A percentile compares a stretch with the other conserved stretches of the same genome.
phyloP scores from a whole-genome alignment of 2,329 filamentous ascomycete genomes.

The Emmonsia crescens region DNA sequence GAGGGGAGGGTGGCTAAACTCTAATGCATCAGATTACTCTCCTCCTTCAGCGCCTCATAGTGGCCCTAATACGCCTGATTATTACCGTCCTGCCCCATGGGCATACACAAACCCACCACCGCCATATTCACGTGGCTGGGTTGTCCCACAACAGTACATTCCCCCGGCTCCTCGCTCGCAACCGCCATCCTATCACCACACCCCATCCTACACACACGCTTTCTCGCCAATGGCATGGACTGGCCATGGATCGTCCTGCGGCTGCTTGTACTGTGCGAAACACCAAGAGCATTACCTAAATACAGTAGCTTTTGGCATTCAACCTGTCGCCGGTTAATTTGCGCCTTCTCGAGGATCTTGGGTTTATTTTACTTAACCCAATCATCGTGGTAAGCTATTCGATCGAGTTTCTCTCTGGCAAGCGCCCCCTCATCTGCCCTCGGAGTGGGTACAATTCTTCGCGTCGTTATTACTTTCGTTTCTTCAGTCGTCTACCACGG shows the following conservation, averaged over 20 bases:
- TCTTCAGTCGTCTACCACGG: neutral
- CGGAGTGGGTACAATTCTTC: neutral
- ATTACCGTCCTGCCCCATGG: slow-evolving; percentile 36
- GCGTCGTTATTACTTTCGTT: neutral
- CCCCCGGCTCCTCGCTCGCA: slow-evolving; percentile 31
- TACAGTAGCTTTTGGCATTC: slow-evolving; percentile 34
- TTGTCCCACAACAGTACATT: slow-evolving; percentile 27
- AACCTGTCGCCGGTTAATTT: slow-evolving; percentile 35
- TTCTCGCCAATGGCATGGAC: slow-evolving; percentile 40
- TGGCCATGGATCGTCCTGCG: slow-evolving; percentile 37
- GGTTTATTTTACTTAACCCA: slow-evolving; percentile 13
- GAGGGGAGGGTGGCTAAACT: slow-evolving; percentile 38
- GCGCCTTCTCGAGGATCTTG: slow-evolving; percentile 3
- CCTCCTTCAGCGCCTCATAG: slow-evolving; percentile 40
- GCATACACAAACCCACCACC: slow-evolving; percentile 32
- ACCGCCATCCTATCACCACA: slow-evolving; percentile 38
- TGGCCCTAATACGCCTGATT: slow-evolving; percentile 38
- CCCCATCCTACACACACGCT: slow-evolving; percentile 37
- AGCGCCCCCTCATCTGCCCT: neutral
- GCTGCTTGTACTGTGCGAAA: slow-evolving; percentile 39
- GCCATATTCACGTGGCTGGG: slow-evolving; percentile 32
- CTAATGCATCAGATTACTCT: slow-evolving; percentile 40
- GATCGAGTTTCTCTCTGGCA: neutral
- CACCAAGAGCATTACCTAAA: slow-evolving; percentile 41
- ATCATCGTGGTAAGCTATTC: neutral